Conservation (phyloP, 176 grass and related monocot species). For the Carex myosuroides region DNA sequence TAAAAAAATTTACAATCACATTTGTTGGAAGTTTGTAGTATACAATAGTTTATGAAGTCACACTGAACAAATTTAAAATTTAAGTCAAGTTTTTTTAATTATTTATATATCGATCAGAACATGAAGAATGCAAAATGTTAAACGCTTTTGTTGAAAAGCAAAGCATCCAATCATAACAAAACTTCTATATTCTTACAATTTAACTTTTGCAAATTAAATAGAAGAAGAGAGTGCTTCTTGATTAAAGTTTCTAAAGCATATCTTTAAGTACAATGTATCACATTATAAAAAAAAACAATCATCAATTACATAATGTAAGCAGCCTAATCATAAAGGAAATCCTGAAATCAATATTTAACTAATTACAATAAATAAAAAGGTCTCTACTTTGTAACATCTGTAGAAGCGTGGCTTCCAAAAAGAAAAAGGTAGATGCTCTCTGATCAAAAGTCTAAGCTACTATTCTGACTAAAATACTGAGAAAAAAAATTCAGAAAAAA, state of each 20-base stretch:
- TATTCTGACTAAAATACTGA: background rate
- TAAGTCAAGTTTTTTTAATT: background rate
- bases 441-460: background rate
- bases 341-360: background rate
- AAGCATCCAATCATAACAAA: background rate
- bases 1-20: background rate
- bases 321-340: background rate
- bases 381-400: background rate
- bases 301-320: background rate
- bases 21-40: background rate
- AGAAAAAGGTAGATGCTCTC: slow-evolving; percentile 1
- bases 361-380: background rate
- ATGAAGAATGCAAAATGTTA: background rate
- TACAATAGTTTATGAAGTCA: background rate
- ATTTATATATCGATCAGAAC: background rate
- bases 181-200: background rate
- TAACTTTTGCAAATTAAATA: too few relatives aligned
- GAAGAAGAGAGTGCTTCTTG: too few relatives aligned
- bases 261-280: slow-evolving; percentile 4
- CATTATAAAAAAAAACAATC: background rate
- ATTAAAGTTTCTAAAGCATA: background rate
- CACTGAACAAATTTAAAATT: background rate
- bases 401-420: background rate
- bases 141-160: background rate
- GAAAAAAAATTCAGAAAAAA: background rate